Evolutionary conservation across 78 protist species (phyloP), one percentile per base, ranked within the genome.

Genomic region (Creolimax fragrantissima): DNA sequence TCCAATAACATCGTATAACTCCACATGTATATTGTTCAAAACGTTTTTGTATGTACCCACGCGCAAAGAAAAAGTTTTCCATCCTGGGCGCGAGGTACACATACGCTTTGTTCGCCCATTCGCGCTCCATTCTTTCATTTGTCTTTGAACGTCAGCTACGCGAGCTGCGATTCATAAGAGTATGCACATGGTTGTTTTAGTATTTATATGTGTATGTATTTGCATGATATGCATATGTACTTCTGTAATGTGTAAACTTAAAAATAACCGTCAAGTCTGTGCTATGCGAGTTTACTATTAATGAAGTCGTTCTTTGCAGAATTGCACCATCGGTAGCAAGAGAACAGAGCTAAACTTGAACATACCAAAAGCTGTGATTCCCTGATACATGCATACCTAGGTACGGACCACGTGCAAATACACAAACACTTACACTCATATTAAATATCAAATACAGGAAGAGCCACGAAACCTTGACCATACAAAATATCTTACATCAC

Each of bases 51-150:
- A 89, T 24, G 5, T 39, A 67, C 58, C 67, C 11, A 43, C n/a
- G 5, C 90, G 42, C 45, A 88, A 67, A n/a, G 90, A 88, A 42
- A 88, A 45, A 5, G 90, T 83, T 24, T 35, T 83, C 86, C 86
- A 83, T 83, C 86, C 86, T 39, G 86, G 7, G 44, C 86, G 5
- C 44, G 86, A 36, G 7, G 86, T 83, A 24, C 86, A 83, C 86
- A 83, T 83, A 6, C 7, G 7, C 41, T 32, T 5, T 41, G 17
- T 83, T 36, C 86, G 86, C 5, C 86, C 86, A 11, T 6, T 5
- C 5, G 35, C 86, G 35, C 37, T 83, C 86, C 86, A 83, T 5
- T 83, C 86, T 24, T 83, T 83, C 5, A 83, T 1, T 24, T 83
- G 86, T 35, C 7, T 6, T 41, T 83, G 86, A 6, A 83, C 86